Evolutionary conservation across 2,329 filamentous ascomycete species (phyloP).

Genomic region (Paecilomyces variotii): DNA sequence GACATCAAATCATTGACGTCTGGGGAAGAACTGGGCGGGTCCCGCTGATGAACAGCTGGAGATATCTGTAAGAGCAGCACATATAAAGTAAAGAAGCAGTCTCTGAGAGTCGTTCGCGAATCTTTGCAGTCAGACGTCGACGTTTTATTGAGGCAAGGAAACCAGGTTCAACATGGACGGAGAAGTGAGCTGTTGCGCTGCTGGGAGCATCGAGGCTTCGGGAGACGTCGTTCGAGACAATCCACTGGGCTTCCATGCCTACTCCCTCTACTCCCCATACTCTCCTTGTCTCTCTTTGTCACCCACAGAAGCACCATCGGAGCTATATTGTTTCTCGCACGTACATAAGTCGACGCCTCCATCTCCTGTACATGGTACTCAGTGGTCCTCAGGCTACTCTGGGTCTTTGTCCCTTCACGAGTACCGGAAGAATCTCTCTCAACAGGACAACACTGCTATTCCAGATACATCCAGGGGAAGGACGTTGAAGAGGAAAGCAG

Average conservation of each 20-base stretch:
- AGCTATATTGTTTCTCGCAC: neutral
- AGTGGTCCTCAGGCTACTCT: neutral
- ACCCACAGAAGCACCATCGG: neutral
- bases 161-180: neutral
- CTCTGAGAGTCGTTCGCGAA: neutral
- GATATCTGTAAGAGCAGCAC: neutral
- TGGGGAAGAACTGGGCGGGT: neutral
- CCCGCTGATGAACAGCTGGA: neutral
- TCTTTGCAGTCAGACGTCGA: neutral
- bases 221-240: neutral
- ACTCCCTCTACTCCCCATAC: neutral
- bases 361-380: neutral
- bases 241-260: neutral
- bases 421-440: slow-evolving; percentile 28
- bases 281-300: neutral
- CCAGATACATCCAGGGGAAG: slow-evolving; percentile 12
- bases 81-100: neutral
- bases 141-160: neutral
- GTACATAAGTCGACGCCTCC: neutral
- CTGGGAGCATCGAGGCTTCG: neutral
- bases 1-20: neutral
- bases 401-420: slow-evolving; percentile 26
- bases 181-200: neutral
- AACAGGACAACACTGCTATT: slow-evolving; percentile 15
- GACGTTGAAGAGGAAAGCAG: slow-evolving; percentile 25